Evolutionary conservation across 805 yeast genomes (phyloP).

Genomic region (Suhomyces sp.): DNA sequence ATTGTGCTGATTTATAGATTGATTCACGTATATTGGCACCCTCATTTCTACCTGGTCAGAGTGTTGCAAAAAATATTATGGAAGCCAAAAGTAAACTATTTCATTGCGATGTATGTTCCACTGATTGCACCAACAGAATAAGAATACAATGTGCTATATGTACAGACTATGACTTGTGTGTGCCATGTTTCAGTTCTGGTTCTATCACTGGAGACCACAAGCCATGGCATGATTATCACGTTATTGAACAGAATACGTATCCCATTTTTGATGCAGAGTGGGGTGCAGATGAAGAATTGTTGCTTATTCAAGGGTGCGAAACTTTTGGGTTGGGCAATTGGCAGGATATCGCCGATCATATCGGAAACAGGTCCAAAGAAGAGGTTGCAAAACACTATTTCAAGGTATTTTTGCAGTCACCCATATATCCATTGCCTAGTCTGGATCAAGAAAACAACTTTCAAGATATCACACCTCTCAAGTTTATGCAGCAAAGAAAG

Average conservation of each 20-base stretch:
- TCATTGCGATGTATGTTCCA: constrained; percentile 95
- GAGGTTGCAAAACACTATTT: constrained; percentile 87
- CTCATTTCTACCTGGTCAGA: not conserved
- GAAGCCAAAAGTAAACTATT: constrained; percentile 44
- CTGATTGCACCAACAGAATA: constrained; percentile 91
- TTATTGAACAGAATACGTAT: constrained; percentile 90
- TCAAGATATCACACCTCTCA: constrained; percentile 55
- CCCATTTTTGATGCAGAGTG: constrained; percentile 88
- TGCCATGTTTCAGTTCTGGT: constrained; percentile 93
- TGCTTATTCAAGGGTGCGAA: constrained; percentile 88
- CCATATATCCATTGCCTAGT: constrained; percentile 85
- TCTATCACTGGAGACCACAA: constrained; percentile 76
- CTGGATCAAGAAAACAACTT: constrained; percentile 60
- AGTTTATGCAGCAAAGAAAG: constrained; percentile 67
- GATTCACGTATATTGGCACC: not conserved
- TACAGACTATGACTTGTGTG: constrained; percentile 93
- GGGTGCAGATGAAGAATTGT: constrained; percentile 98
- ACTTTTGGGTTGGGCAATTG: constrained; percentile 92
- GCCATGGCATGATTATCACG: constrained; percentile 90
- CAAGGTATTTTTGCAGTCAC: constrained; percentile 63
- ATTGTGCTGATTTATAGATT: constrained; percentile 1
- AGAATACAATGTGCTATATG: constrained; percentile 91
- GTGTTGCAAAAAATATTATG: constrained; percentile 19
- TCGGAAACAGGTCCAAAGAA: constrained; percentile 87
- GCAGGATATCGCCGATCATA: constrained; percentile 97